Evolutionary conservation across 495 filamentous ascomycete species (phyloP).

Genomic region (Tetracladium setigerum): DNA sequence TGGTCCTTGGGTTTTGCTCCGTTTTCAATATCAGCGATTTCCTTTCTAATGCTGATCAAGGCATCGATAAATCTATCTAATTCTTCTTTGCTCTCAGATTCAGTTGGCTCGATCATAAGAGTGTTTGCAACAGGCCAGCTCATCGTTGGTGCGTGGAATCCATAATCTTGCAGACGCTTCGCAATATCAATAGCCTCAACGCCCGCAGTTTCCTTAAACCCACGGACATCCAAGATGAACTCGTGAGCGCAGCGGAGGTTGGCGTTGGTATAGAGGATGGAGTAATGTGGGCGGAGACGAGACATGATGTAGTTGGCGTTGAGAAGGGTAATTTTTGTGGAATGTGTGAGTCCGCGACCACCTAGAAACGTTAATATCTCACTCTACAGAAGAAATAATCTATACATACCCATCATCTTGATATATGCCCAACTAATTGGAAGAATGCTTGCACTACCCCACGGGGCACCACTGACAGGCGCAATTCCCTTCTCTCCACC

Average conservation of each 20-base stretch:
- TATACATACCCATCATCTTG: conserved; percentile 75
- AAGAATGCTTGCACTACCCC: conserved; percentile 88
- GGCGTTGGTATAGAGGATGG: conserved; percentile 86
- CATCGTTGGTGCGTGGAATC: conserved; percentile 98
- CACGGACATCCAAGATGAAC: conserved; percentile 90
- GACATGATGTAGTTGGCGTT: conserved; percentile 98
- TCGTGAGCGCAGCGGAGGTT: conserved; percentile 91
- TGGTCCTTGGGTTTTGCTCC: conserved; percentile 67
- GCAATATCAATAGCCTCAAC: conserved; percentile 96
- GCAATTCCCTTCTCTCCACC: conserved; percentile 56
- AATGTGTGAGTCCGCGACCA: conserved; percentile 79
- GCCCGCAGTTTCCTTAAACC: conserved; percentile 76
- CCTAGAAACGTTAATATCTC: conserved; percentile 29
- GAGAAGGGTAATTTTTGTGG: conserved; percentile 87
- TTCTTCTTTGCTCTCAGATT: conserved; percentile 89
- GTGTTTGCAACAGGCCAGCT: conserved; percentile 95
- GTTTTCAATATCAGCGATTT: conserved; percentile 80
- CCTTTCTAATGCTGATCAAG: conserved; percentile 77
- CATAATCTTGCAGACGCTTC: conserved; percentile 96
- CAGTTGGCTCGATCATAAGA: conserved; percentile 97
- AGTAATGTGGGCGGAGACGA: conserved; percentile 81
- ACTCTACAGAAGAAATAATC: conserved; percentile 14
- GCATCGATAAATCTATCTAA: conserved; percentile 94
- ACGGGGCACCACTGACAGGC: conserved; percentile 80
- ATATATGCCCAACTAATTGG: conserved; percentile 98